Percentiles rank a stretch among this genome's conserved stretches.
These are phyloP conservation scores for Euphorbia tirucalli DNA, from an alignment of 345 rosid species.

Conservation along the genomic window DNA sequence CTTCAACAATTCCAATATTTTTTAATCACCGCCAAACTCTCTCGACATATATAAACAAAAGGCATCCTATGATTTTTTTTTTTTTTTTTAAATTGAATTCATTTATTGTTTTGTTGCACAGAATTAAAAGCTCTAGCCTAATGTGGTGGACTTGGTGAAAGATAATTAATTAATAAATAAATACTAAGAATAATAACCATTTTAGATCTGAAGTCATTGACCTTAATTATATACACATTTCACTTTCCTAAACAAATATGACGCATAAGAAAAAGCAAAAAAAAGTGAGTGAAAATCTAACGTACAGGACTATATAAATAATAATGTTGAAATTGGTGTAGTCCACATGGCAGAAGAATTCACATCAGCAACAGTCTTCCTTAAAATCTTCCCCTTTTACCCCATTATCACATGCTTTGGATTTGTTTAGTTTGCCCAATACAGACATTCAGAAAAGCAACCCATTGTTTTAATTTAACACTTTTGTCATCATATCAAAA, in stretches of 20 bases:
- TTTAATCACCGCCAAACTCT: background rate
- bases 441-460: slow-evolving; percentile 40
- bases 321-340: no score
- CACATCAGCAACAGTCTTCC: slow-evolving; percentile 11
- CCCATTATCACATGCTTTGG: slow-evolving; percentile 20
- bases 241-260: no score
- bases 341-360: background rate
- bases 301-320: no score
- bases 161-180: no score
- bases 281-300: no score
- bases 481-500: slow-evolving; percentile 5
- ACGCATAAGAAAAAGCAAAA: no score
- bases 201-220: no score
- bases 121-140: no score
- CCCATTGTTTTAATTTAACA: no score
- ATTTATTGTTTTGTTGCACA: background rate
- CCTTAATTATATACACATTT: no score
- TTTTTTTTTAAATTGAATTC: background rate
- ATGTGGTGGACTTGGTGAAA: background rate
- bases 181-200: no score
- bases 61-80: background rate
- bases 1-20: background rate
- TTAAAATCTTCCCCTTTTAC: background rate
- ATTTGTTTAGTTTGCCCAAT: slow-evolving; percentile 23
- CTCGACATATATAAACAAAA: background rate